Conservation (phyloP, 1,139 yeast genomes). For the Geotrichum siamense region DNA sequence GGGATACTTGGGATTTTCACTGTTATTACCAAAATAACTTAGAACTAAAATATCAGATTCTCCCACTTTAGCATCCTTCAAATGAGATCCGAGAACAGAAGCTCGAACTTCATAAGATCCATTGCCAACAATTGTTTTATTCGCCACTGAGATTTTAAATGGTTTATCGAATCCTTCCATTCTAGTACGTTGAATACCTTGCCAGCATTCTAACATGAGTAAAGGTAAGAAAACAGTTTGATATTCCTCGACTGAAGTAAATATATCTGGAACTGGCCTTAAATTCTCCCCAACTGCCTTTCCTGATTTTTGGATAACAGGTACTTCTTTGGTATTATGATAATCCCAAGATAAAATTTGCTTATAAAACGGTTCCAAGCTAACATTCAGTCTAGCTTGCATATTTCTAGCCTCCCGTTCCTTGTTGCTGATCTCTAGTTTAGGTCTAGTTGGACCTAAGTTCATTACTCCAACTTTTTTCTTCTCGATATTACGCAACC, state of each 20-base stretch:
- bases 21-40: slow-evolving; percentile 40
- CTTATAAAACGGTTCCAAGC: slow-evolving; percentile 64
- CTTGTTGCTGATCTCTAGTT: slow-evolving; percentile 26
- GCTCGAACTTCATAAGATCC: slow-evolving; percentile 66
- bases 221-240: slow-evolving; percentile 67
- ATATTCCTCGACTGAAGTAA: slow-evolving; percentile 56
- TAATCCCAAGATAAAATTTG: slow-evolving; percentile 74
- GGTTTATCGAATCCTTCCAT: slow-evolving; percentile 58
- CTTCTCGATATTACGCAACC: slow-evolving; percentile 20
- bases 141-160: slow-evolving; percentile 38
- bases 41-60: slow-evolving; percentile 78
- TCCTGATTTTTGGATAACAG: slow-evolving; percentile 45
- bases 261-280: slow-evolving; percentile 41
- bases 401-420: slow-evolving; percentile 68
- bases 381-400: slow-evolving; percentile 74
- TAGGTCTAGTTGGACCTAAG: slow-evolving; percentile 8
- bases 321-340: slow-evolving; percentile 49
- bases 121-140: slow-evolving; percentile 18
- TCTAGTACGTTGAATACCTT: slow-evolving; percentile 69
- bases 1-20: slow-evolving; percentile 21
- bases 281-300: slow-evolving; percentile 53
- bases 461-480: slow-evolving; percentile 9
- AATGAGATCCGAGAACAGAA: slow-evolving; percentile 50
- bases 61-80: slow-evolving; percentile 49
- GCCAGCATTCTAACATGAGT: slow-evolving; percentile 88